Evolutionary conservation across 2,329 filamentous ascomycete species (phyloP), one percentile per base, ranked within the genome.

Genomic region (Gaeumannomyces sp.): DNA sequence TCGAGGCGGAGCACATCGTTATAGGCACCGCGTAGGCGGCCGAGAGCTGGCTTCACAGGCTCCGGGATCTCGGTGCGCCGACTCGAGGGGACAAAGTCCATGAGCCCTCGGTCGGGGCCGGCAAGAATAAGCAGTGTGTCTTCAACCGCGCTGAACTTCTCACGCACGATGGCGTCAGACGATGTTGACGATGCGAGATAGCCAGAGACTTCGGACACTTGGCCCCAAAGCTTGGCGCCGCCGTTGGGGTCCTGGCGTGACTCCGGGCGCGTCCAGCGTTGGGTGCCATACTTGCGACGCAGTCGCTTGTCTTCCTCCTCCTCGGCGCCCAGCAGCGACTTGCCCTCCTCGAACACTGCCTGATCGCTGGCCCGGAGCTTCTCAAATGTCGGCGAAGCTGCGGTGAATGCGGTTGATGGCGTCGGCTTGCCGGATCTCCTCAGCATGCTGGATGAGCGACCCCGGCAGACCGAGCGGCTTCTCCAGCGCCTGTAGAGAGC

Each of bases 401-500:
- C 88, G 85, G 63, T 91, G 86, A 0, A 98, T 78, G 33, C 91
- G 83, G 65, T 89, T 87, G 38, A 97, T 80, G 0, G 92, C 94
- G 72, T 97, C 93, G 65, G 93, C 91, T 73, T 98, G 94, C 27
- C 93, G 85, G 61, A 99, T 89, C 73, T 98, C 95, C 73, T 98
- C 94, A 0, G 94, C 94, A 70, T 97, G 95, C 28, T 95, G 91
- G 3, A 93, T 85, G 2, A 99, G 78, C 22, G 87, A 91, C 0
- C 92, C 91, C 0, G 95, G 95, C 4, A 99, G 77, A 0, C 95
- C 95, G 0, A 99, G 82, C 0, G 95, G 95, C 73, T 97, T 98
- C 74, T 99, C 95, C 1, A 98, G 82, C 0, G 95, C 95, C 74
- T 99, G 95, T 4, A 99, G 78, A 1, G 94, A 96, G 0, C 95